Base-by-base conservation (phyloP, 176 grass and related monocot genomes). In the Chloris gayana region DNA sequence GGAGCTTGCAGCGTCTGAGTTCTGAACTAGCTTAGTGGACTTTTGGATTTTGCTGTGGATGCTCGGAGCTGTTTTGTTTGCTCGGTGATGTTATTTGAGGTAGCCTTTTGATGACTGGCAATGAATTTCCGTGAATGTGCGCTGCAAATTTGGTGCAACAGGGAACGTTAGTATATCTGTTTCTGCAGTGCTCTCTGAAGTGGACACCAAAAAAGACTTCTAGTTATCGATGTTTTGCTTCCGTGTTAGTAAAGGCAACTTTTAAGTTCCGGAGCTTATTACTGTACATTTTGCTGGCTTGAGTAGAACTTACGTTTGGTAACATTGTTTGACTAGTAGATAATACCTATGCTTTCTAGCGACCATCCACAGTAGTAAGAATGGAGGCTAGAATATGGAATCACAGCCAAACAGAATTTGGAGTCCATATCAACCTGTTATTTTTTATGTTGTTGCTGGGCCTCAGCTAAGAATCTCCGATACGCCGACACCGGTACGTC, bases 1-100 rank as follows among this genome's bases (percentile, higher is more conserved):
- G 61, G 15, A 35, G 24, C 30, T 71, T 77, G 59, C 72, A n/a
- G 53, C 34, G n/a, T 84, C 53, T 37, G 61, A 56, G n/a, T 58
- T 59, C 51, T 74, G 50, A 51, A 67, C 61, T 65, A 19, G 42
- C 61, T 67, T 78, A 18, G 21, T 33, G 58, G 6, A 32, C 39
- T 64, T 42, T 29, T 2, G 6, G 31, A 66, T 13, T 30, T 34
- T 34, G 14, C 14, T 31, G 58, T 27, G 5, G 31, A 37, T 67
- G 7, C 59, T 64, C 13, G 26, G 38, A 30, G 24, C 14, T 31
- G 42, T 78, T 78, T 50, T 67, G 30, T 46, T 65, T 49, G 41
- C 31, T 64, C 59, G 26, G 25, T 64, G 38, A n/a, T 77, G 62
- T 77, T 47, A 31, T 5, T 64, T n/a, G 3, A 2, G 22, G 12